phyloP scores from a whole-genome alignment of 495 filamentous ascomycete genomes.

The Rhizodiscina lignyota region DNA sequence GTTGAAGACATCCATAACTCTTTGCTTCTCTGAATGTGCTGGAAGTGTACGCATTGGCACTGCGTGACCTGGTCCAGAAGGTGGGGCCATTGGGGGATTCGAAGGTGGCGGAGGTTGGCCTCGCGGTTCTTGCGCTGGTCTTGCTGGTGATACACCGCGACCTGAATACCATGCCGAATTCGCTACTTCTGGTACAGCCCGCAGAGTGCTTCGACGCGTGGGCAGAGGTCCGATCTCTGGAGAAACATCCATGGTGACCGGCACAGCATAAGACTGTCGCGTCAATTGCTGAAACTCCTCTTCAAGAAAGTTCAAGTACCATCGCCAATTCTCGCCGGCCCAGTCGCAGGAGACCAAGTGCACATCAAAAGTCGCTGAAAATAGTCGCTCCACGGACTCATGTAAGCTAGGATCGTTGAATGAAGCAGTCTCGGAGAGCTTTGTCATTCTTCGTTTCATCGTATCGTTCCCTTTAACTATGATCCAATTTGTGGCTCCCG shows the following conservation, averaged over 20 bases:
- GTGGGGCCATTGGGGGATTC: constrained; percentile 8
- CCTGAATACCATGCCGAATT: too few species aligned
- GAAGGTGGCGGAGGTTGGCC: too few species aligned
- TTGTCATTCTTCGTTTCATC: constrained; percentile 21
- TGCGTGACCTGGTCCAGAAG: too few species aligned
- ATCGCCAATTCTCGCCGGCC: constrained; percentile 29
- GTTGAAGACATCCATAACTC: constrained; percentile 11
- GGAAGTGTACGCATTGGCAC: too few species aligned
- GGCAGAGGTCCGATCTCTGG: not conserved
- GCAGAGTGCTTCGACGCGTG: not conserved
- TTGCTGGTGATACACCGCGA: too few species aligned
- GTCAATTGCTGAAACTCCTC: constrained; percentile 14
- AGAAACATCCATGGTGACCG: not conserved
- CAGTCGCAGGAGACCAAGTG: constrained; percentile 29
- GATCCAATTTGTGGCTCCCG: constrained; percentile 21
- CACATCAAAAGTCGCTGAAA: constrained; percentile 16
- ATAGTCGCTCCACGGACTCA: constrained; percentile 1
- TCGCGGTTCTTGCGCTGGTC: too few species aligned
- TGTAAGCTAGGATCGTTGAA: constrained; percentile 10
- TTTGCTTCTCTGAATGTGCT: too few species aligned
- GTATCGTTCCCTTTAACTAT: constrained; percentile 25
- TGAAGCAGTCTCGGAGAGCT: constrained; percentile 6
- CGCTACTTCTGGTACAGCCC: constrained; percentile 14
- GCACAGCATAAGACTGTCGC: constrained; percentile 7
- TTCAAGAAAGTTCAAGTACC: constrained; percentile 28